Percentiles rank a stretch among this genome's conserved stretches.
phyloP scores from a whole-genome alignment of 2,329 filamentous ascomycete species.

The Cordyceps fumosorosea region DNA sequence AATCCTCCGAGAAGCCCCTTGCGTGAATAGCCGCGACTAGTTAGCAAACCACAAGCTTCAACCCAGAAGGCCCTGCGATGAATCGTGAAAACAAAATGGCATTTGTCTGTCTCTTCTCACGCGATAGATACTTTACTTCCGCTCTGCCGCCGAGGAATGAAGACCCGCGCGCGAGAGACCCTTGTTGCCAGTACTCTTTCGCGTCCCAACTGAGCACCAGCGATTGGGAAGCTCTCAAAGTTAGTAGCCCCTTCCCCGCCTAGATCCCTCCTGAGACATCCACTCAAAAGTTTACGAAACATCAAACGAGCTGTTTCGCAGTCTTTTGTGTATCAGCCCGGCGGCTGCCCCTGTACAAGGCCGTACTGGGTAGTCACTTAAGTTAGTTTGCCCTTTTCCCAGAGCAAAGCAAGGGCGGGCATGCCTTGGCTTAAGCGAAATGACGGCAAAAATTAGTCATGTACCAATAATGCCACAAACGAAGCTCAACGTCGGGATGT shows the following conservation, averaged over 20 bases:
- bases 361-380: too few species aligned
- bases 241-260: not conserved
- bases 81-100: too few species aligned
- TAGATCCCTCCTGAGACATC: not conserved
- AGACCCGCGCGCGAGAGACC: not conserved
- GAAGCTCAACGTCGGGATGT: not conserved
- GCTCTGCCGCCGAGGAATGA: not conserved
- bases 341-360: not conserved
- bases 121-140: not conserved
- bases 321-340: slow-evolving; percentile 4
- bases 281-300: not conserved
- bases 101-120: not conserved
- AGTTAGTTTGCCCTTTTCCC: slow-evolving; percentile 4
- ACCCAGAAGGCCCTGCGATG: too few species aligned
- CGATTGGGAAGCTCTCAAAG: slow-evolving; percentile 2
- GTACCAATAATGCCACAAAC: not conserved
- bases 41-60: not conserved
- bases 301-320: not conserved
- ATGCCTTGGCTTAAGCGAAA: not conserved
- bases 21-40: not conserved
- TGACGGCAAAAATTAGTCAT: not conserved
- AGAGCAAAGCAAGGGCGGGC: not conserved
- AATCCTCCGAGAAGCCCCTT: not conserved
- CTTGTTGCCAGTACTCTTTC: not conserved
- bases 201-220: not conserved